These are phyloP conservation scores for Tuber borchii DNA, from an alignment of 495 filamentous ascomycete species.

Conservation along the genomic window DNA sequence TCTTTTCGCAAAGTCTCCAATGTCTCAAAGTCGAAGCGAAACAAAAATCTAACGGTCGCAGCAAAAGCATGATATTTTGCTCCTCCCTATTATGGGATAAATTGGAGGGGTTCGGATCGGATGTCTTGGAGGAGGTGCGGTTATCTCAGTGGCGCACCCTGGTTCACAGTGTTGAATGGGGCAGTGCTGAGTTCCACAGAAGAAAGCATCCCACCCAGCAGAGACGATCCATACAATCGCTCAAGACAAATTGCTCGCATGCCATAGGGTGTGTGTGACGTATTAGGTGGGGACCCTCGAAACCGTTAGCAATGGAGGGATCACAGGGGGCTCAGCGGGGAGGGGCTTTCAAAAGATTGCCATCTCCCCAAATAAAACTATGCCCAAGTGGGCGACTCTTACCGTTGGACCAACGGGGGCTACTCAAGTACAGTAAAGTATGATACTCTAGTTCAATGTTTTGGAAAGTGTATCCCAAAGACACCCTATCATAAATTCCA, in stretches of 20 bases:
- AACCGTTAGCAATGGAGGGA: background rate
- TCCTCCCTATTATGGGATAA: background rate
- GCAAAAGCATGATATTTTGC: background rate
- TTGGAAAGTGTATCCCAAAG: slow-evolving; percentile 1
- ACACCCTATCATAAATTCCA: background rate
- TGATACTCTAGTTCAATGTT: background rate
- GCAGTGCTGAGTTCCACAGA: background rate
- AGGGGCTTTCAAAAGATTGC: background rate
- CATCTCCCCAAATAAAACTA: background rate
- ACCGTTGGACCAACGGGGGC: background rate
- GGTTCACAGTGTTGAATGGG: background rate
- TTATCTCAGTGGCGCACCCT: background rate
- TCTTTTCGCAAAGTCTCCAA: too few relatives aligned
- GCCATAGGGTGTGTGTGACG: background rate
- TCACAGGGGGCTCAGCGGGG: background rate
- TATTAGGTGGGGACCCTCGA: background rate
- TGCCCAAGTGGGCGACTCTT: background rate
- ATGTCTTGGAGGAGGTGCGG: background rate
- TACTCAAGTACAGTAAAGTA: background rate
- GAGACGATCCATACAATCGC: background rate
- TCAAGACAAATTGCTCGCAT: background rate
- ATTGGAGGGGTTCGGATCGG: background rate
- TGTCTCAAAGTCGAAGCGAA: background rate
- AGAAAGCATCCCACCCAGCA: background rate
- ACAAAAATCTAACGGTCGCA: background rate